Evolutionary conservation across 1,284 basidiomycete species (phyloP), one percentile per base, ranked within the genome.

Genomic region (Irpex sp.): DNA sequence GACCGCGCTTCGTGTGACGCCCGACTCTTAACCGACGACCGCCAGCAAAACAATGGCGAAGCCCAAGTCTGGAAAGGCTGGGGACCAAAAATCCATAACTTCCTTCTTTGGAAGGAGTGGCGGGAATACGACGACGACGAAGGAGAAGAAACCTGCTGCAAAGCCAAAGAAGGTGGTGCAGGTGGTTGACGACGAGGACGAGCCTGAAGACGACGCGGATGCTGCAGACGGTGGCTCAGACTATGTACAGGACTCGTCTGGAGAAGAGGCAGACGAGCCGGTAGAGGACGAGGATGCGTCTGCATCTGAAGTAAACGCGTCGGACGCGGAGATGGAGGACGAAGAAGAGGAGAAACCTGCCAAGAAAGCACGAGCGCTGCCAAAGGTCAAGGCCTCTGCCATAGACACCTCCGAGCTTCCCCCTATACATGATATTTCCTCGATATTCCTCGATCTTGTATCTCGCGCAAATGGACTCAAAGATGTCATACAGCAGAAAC

Each of bases 391-490:
- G 57, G 66, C 71, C 12, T 63, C 59, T 12, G 71, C 72, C 8
- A 71, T 68, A 37, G 87, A 88, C 54, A 78, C 82, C 23, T 87
- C 86, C 0, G 75, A 79, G 64, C 80, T 90, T 1, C 93, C 96
- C 12, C 95, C 96, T 5, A 90, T 98, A 59, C 81, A 87, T 69
- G 82, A 91, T 63, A 88, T 96, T 64, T 82, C 89, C 21, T 80
- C 83, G 53, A 97, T 98, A 72, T 98, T 98, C 73, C 78, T 81
- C 58, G 93, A 98, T 74, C 83, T 98, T 57, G 84, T 94, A 63
- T 75, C 81, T 61, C 86, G 81, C 64, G 82, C 87, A 16, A 85
- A 90, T 9, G 78, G 86, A 57, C 84, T 94, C 64, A 82, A 84
- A 67, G 74, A 80, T 1, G 83, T 94, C 45, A 89, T 87, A 4